These are phyloP conservation scores for Trametes cubensis DNA, from an alignment of 768 basidiomycete species.

Conservation along the genomic window DNA sequence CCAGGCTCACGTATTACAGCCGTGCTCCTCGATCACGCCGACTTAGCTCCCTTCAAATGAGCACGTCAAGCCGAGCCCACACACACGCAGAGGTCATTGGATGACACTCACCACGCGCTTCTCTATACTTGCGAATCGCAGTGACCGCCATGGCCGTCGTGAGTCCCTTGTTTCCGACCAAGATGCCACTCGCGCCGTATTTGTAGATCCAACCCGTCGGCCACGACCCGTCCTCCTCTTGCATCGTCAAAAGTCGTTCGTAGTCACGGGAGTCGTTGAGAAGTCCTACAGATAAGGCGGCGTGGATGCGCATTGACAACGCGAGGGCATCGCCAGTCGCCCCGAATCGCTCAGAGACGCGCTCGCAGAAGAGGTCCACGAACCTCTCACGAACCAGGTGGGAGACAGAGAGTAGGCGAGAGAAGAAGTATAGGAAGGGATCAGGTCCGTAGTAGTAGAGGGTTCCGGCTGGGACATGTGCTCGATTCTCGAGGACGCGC, in stretches of 20 bases:
- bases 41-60: no score
- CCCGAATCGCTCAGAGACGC: constrained; percentile 50
- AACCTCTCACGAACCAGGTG: constrained; percentile 24
- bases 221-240: constrained; percentile 54
- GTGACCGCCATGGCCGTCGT: constrained; percentile 55
- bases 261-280: constrained; percentile 43
- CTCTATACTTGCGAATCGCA: constrained; percentile 35
- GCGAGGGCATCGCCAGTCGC: constrained; percentile 50
- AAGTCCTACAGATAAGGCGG: constrained; percentile 44
- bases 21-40: no score
- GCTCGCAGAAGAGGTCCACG: constrained; percentile 42
- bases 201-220: constrained; percentile 57
- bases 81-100: no score
- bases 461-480: constrained; percentile 48
- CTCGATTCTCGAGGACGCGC: constrained; percentile 48
- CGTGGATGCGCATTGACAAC: constrained; percentile 52
- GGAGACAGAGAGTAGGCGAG: constrained; percentile 42
- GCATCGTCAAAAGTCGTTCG: constrained; percentile 44
- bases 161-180: constrained; percentile 53
- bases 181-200: constrained; percentile 47
- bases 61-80: no score
- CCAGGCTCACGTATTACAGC: no score
- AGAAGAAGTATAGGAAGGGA: constrained; percentile 50
- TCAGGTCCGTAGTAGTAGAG: constrained; percentile 51
- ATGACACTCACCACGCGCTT: neutral